A percentile compares a stretch with the other conserved stretches of the same genome.
Evolutionary conservation across 2,329 filamentous ascomycete species (phyloP).

Genomic region (Fusarium sp.): DNA sequence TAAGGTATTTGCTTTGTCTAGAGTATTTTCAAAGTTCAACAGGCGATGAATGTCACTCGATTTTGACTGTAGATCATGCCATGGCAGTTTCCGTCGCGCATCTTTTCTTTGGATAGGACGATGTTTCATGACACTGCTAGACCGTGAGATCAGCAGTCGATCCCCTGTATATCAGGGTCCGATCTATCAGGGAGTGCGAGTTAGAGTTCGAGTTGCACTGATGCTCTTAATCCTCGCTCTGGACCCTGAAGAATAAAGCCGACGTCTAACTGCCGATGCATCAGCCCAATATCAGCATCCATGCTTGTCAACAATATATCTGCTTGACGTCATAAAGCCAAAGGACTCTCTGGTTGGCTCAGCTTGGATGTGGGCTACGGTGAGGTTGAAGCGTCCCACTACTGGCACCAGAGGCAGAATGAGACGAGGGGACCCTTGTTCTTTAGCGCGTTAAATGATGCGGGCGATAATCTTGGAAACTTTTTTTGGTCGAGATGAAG

Average conservation of each 20-base stretch:
- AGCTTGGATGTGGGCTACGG: conserved; percentile 29
- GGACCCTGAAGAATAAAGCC: conserved; percentile 20
- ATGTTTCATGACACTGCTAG: conserved; percentile 6
- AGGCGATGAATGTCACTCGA: conserved; percentile 11
- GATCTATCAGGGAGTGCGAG: conserved; percentile 12
- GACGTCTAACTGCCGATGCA: conserved; percentile 29
- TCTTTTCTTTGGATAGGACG: conserved; percentile 9
- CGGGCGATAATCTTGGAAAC: conserved; percentile 35
- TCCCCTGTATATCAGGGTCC: conserved; percentile 38
- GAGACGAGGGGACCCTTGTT: conserved; percentile 29
- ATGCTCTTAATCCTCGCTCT: background rate
- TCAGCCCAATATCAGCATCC: conserved; percentile 16
- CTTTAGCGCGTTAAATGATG: conserved; percentile 33
- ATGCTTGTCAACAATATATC: conserved; percentile 8
- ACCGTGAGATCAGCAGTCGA: conserved; percentile 13
- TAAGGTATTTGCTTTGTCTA: conserved; percentile 12
- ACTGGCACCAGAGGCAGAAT: background rate
- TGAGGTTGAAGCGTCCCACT: conserved; percentile 30
- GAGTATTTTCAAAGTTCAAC: conserved; percentile 5
- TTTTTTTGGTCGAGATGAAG: conserved; percentile 33
- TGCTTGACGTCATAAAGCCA: conserved; percentile 38
- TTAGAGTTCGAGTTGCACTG: conserved; percentile 17
- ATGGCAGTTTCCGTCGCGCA: conserved; percentile 24
- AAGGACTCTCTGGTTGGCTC: conserved; percentile 21
- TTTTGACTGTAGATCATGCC: conserved; percentile 34